phyloP scores from a whole-genome alignment of 306 rosid species.

The Styphnolobium japonicum region DNA sequence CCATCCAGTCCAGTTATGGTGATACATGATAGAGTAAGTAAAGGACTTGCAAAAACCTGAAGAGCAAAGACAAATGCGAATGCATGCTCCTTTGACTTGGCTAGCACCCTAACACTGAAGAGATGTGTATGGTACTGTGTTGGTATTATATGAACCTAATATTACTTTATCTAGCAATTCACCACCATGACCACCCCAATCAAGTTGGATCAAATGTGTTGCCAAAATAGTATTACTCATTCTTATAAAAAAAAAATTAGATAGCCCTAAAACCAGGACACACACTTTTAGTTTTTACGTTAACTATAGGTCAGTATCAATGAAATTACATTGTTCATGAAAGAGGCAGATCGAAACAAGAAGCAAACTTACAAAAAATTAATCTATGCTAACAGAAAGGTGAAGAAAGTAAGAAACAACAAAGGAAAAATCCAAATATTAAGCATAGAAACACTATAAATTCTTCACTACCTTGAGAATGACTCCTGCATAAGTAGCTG shows the following conservation, averaged over 20 bases:
- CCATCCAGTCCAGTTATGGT: neutral
- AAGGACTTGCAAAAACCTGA: neutral
- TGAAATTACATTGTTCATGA: slow-evolving; percentile 6
- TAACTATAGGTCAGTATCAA: neutral
- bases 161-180: too few species aligned
- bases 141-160: too few species aligned
- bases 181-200: too few species aligned
- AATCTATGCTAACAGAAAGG: neutral
- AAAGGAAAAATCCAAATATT: slow-evolving; percentile 10
- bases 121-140: neutral
- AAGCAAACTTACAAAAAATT: slow-evolving; percentile 8
- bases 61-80: too few species aligned
- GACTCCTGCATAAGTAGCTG: slow-evolving; percentile 72
- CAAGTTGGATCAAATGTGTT: too few species aligned
- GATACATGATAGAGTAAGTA: neutral
- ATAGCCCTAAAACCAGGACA: slow-evolving; percentile 3
- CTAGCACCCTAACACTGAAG: neutral
- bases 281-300: neutral
- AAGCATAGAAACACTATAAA: neutral
- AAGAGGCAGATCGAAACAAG: neutral
- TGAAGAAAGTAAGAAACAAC: slow-evolving; percentile 3
- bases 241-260: too few species aligned
- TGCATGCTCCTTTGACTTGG: too few species aligned
- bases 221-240: too few species aligned
- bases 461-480: slow-evolving; percentile 69